These are phyloP conservation scores for Epithemia pelagica DNA, from an alignment of 108 stramenopile species.

Conservation along the genomic window DNA sequence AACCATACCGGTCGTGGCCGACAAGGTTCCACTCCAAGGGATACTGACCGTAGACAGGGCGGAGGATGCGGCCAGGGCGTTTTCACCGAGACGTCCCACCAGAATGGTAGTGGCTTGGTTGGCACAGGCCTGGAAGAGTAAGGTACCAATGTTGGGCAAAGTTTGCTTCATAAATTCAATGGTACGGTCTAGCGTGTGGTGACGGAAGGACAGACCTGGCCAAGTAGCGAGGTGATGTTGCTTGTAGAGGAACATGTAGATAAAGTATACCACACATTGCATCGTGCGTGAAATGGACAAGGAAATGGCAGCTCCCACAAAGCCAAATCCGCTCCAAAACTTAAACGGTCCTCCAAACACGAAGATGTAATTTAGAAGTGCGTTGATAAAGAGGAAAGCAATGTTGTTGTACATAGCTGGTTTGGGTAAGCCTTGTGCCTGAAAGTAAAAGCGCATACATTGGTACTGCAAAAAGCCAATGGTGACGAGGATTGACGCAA, in stretches of 20 bases:
- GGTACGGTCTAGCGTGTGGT: conserved; percentile 30
- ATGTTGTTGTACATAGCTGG: conserved; percentile 54
- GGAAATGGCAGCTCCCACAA: conserved; percentile 49
- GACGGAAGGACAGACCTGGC: conserved; percentile 30
- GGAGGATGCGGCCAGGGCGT: conserved; percentile 32
- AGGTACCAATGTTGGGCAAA: conserved; percentile 39
- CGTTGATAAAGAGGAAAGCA: conserved; percentile 34
- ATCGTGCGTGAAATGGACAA: conserved; percentile 33
- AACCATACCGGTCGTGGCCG: conserved; percentile 30
- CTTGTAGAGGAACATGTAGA: conserved; percentile 46
- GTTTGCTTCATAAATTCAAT: conserved; percentile 43
- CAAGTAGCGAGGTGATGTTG: conserved; percentile 31
- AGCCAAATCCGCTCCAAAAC: conserved; percentile 37
- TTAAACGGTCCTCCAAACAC: conserved; percentile 43
- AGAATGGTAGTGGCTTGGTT: conserved; percentile 31
- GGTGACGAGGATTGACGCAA: neutral
- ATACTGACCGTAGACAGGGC: conserved; percentile 34
- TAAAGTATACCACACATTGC: conserved; percentile 32
- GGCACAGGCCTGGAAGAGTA: conserved; percentile 32
- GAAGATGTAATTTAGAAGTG: conserved; percentile 38
- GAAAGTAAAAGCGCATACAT: conserved; percentile 49
- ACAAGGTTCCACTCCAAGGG: conserved; percentile 42
- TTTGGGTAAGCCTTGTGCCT: conserved; percentile 32
- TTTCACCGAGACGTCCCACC: conserved; percentile 39
- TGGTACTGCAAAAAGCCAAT: conserved; percentile 16